Conservation (phyloP, 192 early-diverging fungal species). For the Gigaspora rosea region DNA sequence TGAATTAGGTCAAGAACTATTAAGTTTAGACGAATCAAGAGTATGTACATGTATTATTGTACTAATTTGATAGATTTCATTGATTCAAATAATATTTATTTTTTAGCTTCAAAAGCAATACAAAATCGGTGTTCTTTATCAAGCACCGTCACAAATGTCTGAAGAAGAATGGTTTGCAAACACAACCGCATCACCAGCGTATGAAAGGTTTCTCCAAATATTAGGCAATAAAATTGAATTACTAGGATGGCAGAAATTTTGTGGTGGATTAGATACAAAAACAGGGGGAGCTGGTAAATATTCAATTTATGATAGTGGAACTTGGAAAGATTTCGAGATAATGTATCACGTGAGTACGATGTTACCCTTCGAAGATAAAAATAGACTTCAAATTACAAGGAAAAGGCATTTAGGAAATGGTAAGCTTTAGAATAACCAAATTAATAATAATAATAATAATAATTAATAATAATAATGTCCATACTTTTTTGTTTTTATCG, state of each 20-base stretch:
- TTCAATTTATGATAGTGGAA: conserved; percentile 58
- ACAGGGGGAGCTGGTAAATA: conserved; percentile 68
- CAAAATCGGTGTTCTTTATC: conserved; percentile 80
- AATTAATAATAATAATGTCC: background rate
- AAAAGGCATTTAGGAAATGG: conserved; percentile 66
- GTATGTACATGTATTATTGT: background rate
- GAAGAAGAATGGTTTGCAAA: conserved; percentile 83
- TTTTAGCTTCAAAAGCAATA: conserved; percentile 43
- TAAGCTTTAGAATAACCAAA: background rate
- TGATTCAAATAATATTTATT: no score
- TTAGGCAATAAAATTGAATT: conserved; percentile 72
- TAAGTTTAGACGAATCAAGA: conserved; percentile 72
- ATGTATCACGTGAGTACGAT: conserved; percentile 80
- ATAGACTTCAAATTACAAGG: conserved; percentile 69
- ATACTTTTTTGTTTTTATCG: no score
- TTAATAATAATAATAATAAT: background rate
- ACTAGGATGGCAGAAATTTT: conserved; percentile 71
- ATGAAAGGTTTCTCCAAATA: conserved; percentile 67
- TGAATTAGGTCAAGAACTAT: conserved; percentile 63
- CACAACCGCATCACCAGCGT: conserved; percentile 52
- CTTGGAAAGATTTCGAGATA: conserved; percentile 74
- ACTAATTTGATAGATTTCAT: background rate
- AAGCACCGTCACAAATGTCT: conserved; percentile 64
- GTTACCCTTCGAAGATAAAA: conserved; percentile 65
- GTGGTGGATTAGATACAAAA: conserved; percentile 73